A percentile compares a stretch with the other conserved stretches of the same genome.
Evolutionary conservation across 116 monocot species (phyloP).

Genomic region (Trichopus zeylanicus): DNA sequence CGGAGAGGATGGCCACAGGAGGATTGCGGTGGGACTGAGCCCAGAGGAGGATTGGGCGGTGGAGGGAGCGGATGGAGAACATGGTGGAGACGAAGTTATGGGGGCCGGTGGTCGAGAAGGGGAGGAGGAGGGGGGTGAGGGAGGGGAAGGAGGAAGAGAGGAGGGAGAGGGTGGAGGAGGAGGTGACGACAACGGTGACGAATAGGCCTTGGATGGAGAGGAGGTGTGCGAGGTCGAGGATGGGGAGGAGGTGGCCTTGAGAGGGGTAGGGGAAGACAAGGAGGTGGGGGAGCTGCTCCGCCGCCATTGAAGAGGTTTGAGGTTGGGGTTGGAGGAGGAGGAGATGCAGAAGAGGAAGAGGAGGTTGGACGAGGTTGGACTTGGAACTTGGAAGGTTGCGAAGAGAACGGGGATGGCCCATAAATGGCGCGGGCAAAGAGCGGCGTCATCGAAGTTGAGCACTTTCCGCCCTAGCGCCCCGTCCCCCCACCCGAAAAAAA

Average conservation of each 20-base stretch:
- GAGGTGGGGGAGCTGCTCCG: neutral
- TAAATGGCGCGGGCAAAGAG: too few relatives aligned
- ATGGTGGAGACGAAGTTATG: slow-evolving; percentile 8
- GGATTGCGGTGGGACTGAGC: slow-evolving; percentile 11
- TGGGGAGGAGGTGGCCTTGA: slow-evolving; percentile 24
- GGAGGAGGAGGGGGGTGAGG: slow-evolving; percentile 30
- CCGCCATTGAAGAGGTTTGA: neutral
- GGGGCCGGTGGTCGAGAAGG: slow-evolving; percentile 17
- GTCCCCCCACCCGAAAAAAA: too few relatives aligned
- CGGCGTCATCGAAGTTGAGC: too few relatives aligned
- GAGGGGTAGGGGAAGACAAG: slow-evolving; percentile 26
- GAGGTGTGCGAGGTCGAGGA: slow-evolving; percentile 21
- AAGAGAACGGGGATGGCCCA: too few relatives aligned
- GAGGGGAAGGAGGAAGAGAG: slow-evolving; percentile 26
- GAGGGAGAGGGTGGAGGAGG: slow-evolving; percentile 26
- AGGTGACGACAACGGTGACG: slow-evolving; percentile 42
- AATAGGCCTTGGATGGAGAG: slow-evolving; percentile 21
- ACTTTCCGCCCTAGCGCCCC: too few relatives aligned
- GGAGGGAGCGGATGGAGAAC: slow-evolving; percentile 21
- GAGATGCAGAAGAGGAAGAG: neutral
- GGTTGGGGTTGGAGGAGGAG: neutral
- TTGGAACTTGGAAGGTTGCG: too few relatives aligned
- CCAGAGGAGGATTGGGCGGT: slow-evolving; percentile 35
- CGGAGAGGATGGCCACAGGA: slow-evolving; percentile 26
- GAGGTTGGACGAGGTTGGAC: too few relatives aligned